A percentile compares a stretch with the other conserved stretches of the same genome.
Conservation (phyloP, 192 early-diverging fungal genomes). For the Coemansia guatemalensis region DNA sequence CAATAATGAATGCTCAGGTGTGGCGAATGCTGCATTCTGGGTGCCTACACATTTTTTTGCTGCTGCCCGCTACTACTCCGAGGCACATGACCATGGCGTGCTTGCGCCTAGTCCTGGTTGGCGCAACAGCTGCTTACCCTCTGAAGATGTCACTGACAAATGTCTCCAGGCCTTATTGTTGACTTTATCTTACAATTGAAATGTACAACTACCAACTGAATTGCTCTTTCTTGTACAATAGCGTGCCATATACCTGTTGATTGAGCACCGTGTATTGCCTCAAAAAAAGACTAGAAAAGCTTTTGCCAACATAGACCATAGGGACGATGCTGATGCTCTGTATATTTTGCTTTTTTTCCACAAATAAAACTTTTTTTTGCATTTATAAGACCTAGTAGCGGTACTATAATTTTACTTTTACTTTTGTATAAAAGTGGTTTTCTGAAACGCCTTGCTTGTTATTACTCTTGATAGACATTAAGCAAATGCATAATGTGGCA, state of each 20-base stretch:
- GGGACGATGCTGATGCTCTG: not conserved
- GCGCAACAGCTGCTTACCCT: not conserved
- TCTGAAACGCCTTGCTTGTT: not conserved
- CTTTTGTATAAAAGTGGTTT: not conserved
- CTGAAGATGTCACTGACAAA: not conserved
- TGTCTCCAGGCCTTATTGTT: no score
- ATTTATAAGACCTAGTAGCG: not conserved
- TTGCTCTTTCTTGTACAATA: not conserved
- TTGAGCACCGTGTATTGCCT: not conserved
- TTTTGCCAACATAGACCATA: not conserved
- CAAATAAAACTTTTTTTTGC: not conserved
- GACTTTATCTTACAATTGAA: not conserved
- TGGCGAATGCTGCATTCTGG: not conserved
- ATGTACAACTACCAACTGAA: not conserved
- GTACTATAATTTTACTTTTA: not conserved
- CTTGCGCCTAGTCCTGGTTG: not conserved
- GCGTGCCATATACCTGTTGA: not conserved
- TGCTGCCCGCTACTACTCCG: not conserved
- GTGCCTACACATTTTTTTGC: not conserved
- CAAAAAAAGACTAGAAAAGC: not conserved
- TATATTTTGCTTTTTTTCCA: not conserved
- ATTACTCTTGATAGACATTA: not conserved
- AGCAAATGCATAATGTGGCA: not conserved
- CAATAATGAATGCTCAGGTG: not conserved
- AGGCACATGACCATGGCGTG: not conserved